Evolutionary conservation across 805 yeast species (phyloP), one percentile per base, ranked within the genome.

Genomic region (Blastobotrys chiropterorum): DNA sequence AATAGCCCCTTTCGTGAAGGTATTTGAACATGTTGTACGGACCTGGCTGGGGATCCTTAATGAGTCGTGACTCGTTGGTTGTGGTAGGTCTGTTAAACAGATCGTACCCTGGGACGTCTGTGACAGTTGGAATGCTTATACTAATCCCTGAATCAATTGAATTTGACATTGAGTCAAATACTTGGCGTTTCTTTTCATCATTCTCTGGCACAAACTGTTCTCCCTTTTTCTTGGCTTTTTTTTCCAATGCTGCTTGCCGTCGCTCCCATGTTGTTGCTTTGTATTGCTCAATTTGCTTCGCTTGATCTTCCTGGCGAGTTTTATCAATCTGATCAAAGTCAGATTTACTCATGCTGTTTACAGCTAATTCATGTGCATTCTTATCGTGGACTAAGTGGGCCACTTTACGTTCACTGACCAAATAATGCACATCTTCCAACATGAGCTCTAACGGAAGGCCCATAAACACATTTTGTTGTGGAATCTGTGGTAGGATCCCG

Each of bases 381-480:
- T 59, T 51, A 46, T 72, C 73, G 52, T 76, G 79, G 0, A 77
- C 73, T 2, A 84, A 60, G 2, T 71, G 59, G 1, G 66, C 69
- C 0, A 76, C 81, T 16, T 65, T 60, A 0, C 70, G 70, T 3
- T 69, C 60, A 3, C 70, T 68, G 6, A 83, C 72, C 26, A 90
- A 70, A 80, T 86, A 86, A 8, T 80, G 55, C 0, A 83, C 80
- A 61, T 92, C 98, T 66, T 87, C 95, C 0, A 79, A 67, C 68
- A 81, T 75, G 44, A 92, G 70, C 60, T 81, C 80, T 48, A 94
- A 67, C 0, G 99, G 99, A 1, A 90, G 68, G 0, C 96, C 95
- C 41, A 88, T 71, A 61, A 90, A 85, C n/a, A 83, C 73, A 62
- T 89, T 90, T 62, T 92, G 99, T 65, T 94, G 99, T 1, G 97